Evolutionary conservation across 257 asterid genomes (phyloP).

Genomic region (Nicotiana undulata): DNA sequence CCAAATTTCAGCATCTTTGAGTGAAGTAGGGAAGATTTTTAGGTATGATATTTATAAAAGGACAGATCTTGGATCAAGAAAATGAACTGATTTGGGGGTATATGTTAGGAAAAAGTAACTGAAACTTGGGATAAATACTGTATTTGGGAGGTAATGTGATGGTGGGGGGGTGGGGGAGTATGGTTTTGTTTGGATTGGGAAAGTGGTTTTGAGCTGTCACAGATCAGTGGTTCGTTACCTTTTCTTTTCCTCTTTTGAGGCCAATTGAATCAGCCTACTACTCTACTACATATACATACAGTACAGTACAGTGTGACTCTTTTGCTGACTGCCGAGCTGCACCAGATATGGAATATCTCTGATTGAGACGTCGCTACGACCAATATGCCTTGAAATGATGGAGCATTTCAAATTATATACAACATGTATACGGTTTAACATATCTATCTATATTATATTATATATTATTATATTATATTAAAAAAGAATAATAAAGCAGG

Average conservation of each 20-base stretch:
- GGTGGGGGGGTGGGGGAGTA: neutral
- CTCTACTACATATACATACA: neutral
- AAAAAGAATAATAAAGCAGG: too few relatives aligned
- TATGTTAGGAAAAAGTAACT: neutral
- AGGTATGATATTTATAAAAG: neutral
- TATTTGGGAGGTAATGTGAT: neutral
- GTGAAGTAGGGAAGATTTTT: neutral
- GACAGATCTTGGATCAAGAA: neutral
- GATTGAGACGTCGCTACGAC: neutral
- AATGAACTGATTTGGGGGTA: neutral
- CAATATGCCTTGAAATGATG: neutral
- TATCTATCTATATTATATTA: too few relatives aligned
- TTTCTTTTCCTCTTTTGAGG: neutral
- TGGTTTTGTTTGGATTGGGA: conserved; percentile 11
- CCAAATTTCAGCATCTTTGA: neutral
- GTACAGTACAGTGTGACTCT: neutral
- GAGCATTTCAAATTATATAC: neutral
- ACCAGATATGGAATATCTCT: conserved; percentile 2
- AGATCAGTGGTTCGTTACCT: neutral
- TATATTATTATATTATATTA: too few relatives aligned
- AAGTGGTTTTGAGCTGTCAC: neutral
- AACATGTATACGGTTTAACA: too few relatives aligned
- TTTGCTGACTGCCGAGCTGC: neutral
- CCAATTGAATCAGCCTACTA: neutral
- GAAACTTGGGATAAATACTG: neutral